Evolutionary conservation across 169 alveolate species (phyloP).

Genomic region (Plasmodium blacklocki): DNA sequence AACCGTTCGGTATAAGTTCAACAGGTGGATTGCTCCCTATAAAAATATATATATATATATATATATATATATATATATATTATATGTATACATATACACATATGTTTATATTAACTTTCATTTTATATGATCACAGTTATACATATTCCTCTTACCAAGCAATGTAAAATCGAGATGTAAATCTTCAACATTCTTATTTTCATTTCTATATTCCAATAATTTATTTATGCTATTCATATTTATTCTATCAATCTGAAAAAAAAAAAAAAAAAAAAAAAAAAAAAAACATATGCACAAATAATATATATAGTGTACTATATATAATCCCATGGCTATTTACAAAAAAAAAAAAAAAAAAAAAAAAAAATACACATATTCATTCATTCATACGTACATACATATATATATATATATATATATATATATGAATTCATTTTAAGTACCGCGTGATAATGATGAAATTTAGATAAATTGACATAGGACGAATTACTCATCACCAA

Average conservation of each 20-base stretch:
- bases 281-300: not conserved
- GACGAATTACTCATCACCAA: conserved; percentile 76
- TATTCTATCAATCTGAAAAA: conserved; percentile 42
- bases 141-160: conserved; percentile 35
- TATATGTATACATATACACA: conserved; percentile 9
- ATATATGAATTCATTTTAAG: not conserved
- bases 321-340: not conserved
- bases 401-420: not conserved
- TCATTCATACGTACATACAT: not conserved
- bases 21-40: conserved; percentile 76
- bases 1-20: conserved; percentile 80
- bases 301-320: not conserved
- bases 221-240: conserved; percentile 75
- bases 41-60: conserved; percentile 3
- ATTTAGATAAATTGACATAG: conserved; percentile 46
- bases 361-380: not conserved
- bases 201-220: conserved; percentile 58
- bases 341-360: not conserved
- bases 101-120: not conserved
- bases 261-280: not conserved
- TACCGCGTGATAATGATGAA: conserved; percentile 77
- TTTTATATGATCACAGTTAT: not conserved
- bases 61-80: conserved; percentile 10
- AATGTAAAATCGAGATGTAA: conserved; percentile 72
- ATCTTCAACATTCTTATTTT: conserved; percentile 65